Conservation (phyloP, 2,329 filamentous ascomycete species). For the Arthroderma sp. region DNA sequence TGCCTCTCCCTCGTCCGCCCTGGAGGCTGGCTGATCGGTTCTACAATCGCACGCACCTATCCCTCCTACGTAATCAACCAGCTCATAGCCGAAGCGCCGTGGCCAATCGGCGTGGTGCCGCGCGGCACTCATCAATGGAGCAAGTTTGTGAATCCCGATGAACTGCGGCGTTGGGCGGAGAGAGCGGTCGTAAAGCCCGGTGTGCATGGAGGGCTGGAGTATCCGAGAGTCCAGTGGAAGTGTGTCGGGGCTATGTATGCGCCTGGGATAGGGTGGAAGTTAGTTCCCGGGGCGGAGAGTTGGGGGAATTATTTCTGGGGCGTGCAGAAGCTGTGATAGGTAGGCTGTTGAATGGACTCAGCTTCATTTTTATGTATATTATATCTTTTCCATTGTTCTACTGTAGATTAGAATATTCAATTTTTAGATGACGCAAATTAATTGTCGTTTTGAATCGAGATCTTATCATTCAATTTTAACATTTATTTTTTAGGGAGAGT, state of each 20-base stretch:
- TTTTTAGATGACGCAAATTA: no score
- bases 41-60: conserved; percentile 83
- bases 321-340: conserved; percentile 43
- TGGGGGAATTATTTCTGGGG: conserved; percentile 96
- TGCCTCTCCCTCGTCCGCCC: conserved; percentile 56
- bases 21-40: conserved; percentile 84
- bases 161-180: conserved; percentile 26
- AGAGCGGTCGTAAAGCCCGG: conserved; percentile 39
- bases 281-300: conserved; percentile 66
- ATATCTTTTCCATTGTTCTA: no score
- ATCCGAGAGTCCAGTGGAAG: conserved; percentile 38
- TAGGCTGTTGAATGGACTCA: no score
- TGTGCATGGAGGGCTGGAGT: conserved; percentile 11
- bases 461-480: no score
- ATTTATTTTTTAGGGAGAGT: no score
- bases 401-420: no score
- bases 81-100: conserved; percentile 73
- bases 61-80: conserved; percentile 87
- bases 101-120: conserved; percentile 60
- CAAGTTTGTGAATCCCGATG: conserved; percentile 75
- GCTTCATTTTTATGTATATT: no score
- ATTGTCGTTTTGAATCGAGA: no score
- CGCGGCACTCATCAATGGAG: conserved; percentile 90
- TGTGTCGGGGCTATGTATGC: conserved; percentile 79
- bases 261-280: conserved; percentile 79